Evolutionary conservation across 2,329 filamentous ascomycete genomes (phyloP).

Genomic region (Calonectria hongkongensis): DNA sequence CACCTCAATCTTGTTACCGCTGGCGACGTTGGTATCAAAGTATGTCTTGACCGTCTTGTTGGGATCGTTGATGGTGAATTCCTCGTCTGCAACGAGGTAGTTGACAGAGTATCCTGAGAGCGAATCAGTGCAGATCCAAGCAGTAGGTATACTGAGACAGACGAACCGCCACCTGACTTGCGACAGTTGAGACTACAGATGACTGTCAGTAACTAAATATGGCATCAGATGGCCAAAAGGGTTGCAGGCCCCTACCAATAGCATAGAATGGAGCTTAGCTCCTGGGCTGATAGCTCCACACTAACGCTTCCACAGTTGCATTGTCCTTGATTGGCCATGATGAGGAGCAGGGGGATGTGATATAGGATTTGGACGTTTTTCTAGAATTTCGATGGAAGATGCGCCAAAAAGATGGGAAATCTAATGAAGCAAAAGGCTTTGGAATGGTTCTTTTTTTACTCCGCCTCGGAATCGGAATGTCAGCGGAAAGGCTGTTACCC

Average conservation of each 20-base stretch:
- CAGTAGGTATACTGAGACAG: not conserved
- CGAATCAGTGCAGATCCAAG: not conserved
- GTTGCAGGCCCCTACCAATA: slow-evolving; percentile 14
- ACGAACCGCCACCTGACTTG: slow-evolving; percentile 13
- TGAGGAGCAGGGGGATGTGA: not conserved
- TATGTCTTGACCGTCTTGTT: slow-evolving; percentile 2
- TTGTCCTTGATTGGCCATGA: slow-evolving; percentile 16
- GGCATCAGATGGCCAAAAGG: slow-evolving; percentile 5
- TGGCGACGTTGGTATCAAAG: slow-evolving; percentile 5
- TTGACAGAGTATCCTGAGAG: slow-evolving; percentile 11
- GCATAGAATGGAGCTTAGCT: slow-evolving; percentile 11
- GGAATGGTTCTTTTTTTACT: slow-evolving; percentile 2
- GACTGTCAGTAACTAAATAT: not conserved
- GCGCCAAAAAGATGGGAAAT: not conserved
- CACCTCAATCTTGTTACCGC: slow-evolving; percentile 13
- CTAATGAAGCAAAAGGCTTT: not conserved
- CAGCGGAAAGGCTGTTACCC: not conserved
- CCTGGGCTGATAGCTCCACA: slow-evolving; percentile 15
- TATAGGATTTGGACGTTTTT: not conserved
- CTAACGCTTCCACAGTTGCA: slow-evolving; percentile 15
- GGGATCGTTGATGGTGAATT: not conserved
- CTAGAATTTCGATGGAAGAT: not conserved
- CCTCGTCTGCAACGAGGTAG: not conserved
- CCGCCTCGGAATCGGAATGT: slow-evolving; percentile 16
- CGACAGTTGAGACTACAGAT: slow-evolving; percentile 14